Evolutionary conservation across 306 rosid species (phyloP), one percentile per base, ranked within the genome.

Genomic region (Ziziphus jujuba): DNA sequence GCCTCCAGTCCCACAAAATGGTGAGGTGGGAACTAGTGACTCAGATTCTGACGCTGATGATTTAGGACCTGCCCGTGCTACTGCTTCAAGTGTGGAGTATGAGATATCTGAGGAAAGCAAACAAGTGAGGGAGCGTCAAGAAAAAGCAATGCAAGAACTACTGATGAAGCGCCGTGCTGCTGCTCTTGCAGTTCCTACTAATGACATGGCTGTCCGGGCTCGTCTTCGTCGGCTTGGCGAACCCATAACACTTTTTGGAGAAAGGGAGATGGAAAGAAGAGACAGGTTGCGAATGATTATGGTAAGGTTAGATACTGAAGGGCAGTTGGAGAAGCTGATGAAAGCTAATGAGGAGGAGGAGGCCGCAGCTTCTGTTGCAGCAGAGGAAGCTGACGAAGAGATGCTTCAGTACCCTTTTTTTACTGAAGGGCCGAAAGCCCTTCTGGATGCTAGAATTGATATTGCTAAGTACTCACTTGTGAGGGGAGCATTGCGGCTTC

Each of bases 211-310:
- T 20, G 97, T 90, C 70, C 77, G 96, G 31, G 82, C 95, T 49
- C 91, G 97, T 34, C 97, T 93, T 57, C 91, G 95, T 43, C 85
- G 91, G 47, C 99, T 90, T 40, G 89, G 95, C 1, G 99, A 88
- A 56, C 99, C 97, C 9, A 86, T 93, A 19, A 90, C 99, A 28
- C 81, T 85, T 5, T 93, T 93, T 56, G 99, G 99, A 8, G 99
- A 93, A 74, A 82, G 89, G 74, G 99, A 88, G 77, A 93, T 93
- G 99, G 97, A 93, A 76, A 80, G 99, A 49, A 75, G 97, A 13
- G 98, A 93, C 65, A 77, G 96, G 84, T 59, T 93, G 72, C 71
- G 99, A 52, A 81, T 76, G 89, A 85, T 90, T 60, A 85, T 90
- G 90, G 91, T 85, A 2, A 84, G 70, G 62, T 65, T 93, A 49